Conservation (phyloP, 768 basidiomycete species). For the Phylloporus rhodoxanthus region DNA sequence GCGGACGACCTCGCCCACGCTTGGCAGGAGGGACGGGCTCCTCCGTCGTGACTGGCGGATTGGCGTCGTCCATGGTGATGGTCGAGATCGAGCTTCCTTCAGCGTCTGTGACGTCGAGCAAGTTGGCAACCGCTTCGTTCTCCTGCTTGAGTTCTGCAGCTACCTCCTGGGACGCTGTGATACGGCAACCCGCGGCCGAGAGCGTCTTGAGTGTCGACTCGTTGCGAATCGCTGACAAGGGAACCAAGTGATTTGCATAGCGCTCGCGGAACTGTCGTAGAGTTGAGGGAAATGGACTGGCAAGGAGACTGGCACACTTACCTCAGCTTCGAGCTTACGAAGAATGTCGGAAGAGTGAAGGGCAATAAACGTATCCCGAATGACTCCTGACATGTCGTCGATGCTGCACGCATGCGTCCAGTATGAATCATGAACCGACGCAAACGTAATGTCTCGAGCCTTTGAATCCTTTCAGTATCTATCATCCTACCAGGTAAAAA, state of each 20-base stretch:
- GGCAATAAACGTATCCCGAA: conserved; percentile 90
- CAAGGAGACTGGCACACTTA: conserved; percentile 27
- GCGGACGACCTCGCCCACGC: conserved; percentile 17
- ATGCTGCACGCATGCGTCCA: conserved; percentile 93
- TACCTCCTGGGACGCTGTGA: conserved; percentile 38
- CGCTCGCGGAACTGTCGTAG: conserved; percentile 60
- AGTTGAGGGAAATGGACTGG: too few species aligned
- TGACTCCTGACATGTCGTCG: conserved; percentile 82
- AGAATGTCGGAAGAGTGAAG: conserved; percentile 88
- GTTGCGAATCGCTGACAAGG: conserved; percentile 43
- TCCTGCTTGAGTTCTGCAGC: conserved; percentile 24
- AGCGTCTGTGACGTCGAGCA: conserved; percentile 38
- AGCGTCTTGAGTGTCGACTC: conserved; percentile 38
- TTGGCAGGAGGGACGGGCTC: conserved; percentile 1
- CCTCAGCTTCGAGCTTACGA: conserved; percentile 65
- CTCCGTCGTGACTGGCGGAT: background rate
- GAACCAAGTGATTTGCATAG: conserved; percentile 68
- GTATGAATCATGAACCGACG: conserved; percentile 97
- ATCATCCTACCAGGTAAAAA: background rate
- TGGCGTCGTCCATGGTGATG: conserved; percentile 5
- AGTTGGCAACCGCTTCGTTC: conserved; percentile 22
- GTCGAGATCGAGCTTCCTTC: conserved; percentile 30
- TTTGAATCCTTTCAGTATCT: conserved; percentile 26
- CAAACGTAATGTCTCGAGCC: conserved; percentile 76
- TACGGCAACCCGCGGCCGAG: conserved; percentile 38